Percentiles rank a stretch among this genome's conserved stretches.
These are phyloP conservation scores for Trichoderma semiorbis DNA, from an alignment of 2,329 filamentous ascomycete species.

Conservation along the genomic window DNA sequence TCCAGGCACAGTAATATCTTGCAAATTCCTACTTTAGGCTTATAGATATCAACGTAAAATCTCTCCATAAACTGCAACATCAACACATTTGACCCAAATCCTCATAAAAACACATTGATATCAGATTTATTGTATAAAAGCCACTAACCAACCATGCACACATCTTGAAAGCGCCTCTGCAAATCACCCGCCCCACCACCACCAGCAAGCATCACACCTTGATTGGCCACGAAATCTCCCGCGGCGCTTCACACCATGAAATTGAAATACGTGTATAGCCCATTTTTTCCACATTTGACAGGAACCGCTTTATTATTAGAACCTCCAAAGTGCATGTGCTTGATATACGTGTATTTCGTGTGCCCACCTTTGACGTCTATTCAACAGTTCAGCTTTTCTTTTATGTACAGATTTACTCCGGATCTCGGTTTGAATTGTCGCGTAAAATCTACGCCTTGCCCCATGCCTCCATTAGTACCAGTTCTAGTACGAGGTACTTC, in stretches of 20 bases:
- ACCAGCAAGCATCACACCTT: neutral
- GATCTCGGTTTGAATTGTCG: neutral
- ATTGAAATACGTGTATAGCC: constrained; percentile 1
- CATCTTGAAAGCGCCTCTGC: neutral
- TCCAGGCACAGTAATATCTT: neutral
- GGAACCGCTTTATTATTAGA: neutral
- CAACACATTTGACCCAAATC: neutral
- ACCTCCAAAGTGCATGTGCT: neutral
- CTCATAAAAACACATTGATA: neutral
- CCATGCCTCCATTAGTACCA: too few relatives aligned
- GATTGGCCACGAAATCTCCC: neutral
- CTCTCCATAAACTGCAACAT: neutral
- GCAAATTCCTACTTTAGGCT: neutral
- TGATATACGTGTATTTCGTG: neutral
- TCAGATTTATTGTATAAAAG: neutral
- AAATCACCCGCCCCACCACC: neutral
- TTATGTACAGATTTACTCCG: neutral
- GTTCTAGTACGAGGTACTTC: neutral
- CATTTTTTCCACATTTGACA: neutral
- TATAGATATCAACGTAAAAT: neutral
- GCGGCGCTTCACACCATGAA: neutral
- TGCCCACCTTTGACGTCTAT: neutral
- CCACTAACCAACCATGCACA: neutral
- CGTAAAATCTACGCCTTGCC: neutral
- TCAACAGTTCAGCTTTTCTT: neutral